These are phyloP conservation scores for Schwanniomyces etchellsii DNA, from an alignment of 1,139 yeast species.

Conservation along the genomic window DNA sequence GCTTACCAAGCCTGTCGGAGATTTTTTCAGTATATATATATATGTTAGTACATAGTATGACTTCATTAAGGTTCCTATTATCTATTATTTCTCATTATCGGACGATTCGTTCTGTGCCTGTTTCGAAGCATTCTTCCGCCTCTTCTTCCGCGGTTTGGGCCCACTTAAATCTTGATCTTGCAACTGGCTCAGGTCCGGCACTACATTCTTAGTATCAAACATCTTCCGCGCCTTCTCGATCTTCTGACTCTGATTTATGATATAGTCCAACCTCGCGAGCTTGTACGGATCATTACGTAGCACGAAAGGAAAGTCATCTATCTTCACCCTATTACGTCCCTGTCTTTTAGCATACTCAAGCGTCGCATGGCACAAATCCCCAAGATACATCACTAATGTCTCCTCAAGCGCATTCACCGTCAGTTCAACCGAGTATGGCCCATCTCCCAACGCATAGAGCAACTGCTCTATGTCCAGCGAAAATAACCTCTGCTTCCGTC, in stretches of 20 bases:
- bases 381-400: slow-evolving; percentile 68
- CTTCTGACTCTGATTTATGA: slow-evolving; percentile 66
- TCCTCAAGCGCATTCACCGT: slow-evolving; percentile 82
- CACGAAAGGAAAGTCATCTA: slow-evolving; percentile 86
- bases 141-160: slow-evolving; percentile 8
- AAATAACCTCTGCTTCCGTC: slow-evolving; percentile 42
- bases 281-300: slow-evolving; percentile 78
- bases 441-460: slow-evolving; percentile 84
- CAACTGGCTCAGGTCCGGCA: slow-evolving; percentile 5
- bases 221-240: slow-evolving; percentile 78
- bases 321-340: slow-evolving; percentile 68
- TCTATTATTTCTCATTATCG: slow-evolving; percentile 3
- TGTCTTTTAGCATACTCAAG: slow-evolving; percentile 20
- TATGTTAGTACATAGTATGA: too few species aligned
- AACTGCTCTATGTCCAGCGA: slow-evolving; percentile 66
- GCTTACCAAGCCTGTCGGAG: slow-evolving; percentile 6
- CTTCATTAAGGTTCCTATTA: neutral
- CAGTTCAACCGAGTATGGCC: slow-evolving; percentile 67
- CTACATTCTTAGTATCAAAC: slow-evolving; percentile 52
- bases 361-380: slow-evolving; percentile 42
- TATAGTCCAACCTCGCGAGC: slow-evolving; percentile 77
- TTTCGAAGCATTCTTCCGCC: slow-evolving; percentile 4
- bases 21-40: slow-evolving; percentile 2
- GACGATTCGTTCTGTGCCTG: slow-evolving; percentile 4
- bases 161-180: slow-evolving; percentile 9